phyloP scores from a whole-genome alignment of 2,329 filamentous ascomycete genomes.

The Immersiporthe knoxdaviesiana region DNA sequence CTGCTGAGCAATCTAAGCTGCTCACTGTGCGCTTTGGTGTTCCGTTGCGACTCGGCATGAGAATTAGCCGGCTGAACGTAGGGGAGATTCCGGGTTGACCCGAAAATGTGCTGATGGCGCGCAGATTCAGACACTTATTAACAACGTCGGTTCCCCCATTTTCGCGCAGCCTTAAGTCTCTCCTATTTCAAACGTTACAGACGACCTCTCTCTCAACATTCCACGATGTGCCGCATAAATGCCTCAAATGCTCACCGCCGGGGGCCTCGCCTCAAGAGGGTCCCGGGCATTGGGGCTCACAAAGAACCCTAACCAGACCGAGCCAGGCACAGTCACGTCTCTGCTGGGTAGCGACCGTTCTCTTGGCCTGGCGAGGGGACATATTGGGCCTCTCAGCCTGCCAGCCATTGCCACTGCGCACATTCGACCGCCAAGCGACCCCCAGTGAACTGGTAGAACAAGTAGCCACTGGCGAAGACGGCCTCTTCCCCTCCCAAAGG shows the following conservation, averaged over 20 bases:
- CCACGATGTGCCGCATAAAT: not conserved
- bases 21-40: not conserved
- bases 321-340: constrained; percentile 3
- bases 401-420: not conserved
- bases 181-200: not conserved
- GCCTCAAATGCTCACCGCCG: not conserved
- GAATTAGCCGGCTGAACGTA: not conserved
- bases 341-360: not conserved
- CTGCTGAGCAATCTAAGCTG: not conserved
- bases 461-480: not conserved
- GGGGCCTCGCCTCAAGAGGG: constrained; percentile 3
- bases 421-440: too few relatives aligned
- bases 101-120: not conserved
- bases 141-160: not conserved
- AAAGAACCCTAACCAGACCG: not conserved
- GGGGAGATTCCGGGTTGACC: constrained; percentile 1
- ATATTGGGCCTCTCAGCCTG: not conserved
- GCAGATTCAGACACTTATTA: not conserved
- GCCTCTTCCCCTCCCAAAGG: not conserved
- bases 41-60: not conserved
- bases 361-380: not conserved
- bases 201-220: not conserved
- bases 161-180: not conserved
- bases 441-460: not conserved
- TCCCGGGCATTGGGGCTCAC: not conserved